These are phyloP conservation scores for Dothistroma pini DNA, from an alignment of 2,329 filamentous ascomycete genomes.

Conservation along the genomic window DNA sequence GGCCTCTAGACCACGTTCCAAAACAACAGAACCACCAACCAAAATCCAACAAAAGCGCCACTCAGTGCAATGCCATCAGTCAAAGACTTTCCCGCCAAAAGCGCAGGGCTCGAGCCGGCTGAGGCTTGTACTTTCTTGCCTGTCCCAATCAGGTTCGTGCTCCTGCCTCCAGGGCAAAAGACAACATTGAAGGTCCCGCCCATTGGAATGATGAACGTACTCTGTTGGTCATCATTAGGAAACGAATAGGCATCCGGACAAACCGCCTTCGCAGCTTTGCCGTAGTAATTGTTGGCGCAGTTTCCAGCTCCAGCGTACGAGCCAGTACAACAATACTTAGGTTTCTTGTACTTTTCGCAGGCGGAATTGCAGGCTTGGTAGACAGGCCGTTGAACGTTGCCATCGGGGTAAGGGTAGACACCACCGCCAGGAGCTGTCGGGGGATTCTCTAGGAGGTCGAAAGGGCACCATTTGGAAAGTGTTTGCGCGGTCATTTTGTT, in stretches of 20 bases:
- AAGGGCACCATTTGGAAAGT: slow-evolving; percentile 72
- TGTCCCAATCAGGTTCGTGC: slow-evolving; percentile 46
- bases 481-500: slow-evolving; percentile 53
- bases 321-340: slow-evolving; percentile 73
- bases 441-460: slow-evolving; percentile 66
- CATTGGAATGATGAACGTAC: slow-evolving; percentile 55
- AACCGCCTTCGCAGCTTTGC: slow-evolving; percentile 64
- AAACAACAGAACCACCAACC: slow-evolving; percentile 5
- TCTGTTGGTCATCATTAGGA: slow-evolving; percentile 56
- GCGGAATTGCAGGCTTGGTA: slow-evolving; percentile 78
- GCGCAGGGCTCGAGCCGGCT: slow-evolving; percentile 15
- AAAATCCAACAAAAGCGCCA: slow-evolving; percentile 5
- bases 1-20: not conserved
- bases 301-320: slow-evolving; percentile 59
- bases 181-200: slow-evolving; percentile 75
- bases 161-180: slow-evolving; percentile 64
- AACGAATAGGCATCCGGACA: slow-evolving; percentile 85
- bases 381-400: slow-evolving; percentile 63
- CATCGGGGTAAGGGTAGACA: slow-evolving; percentile 76
- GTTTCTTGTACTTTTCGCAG: slow-evolving; percentile 64
- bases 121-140: slow-evolving; percentile 22
- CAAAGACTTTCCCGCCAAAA: slow-evolving; percentile 15
- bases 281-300: slow-evolving; percentile 67
- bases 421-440: slow-evolving; percentile 69
- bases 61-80: slow-evolving; percentile 18